These are phyloP conservation scores for Nannochloris sp. DNA, from an alignment of 139 green algal genomes.

Conservation along the genomic window DNA sequence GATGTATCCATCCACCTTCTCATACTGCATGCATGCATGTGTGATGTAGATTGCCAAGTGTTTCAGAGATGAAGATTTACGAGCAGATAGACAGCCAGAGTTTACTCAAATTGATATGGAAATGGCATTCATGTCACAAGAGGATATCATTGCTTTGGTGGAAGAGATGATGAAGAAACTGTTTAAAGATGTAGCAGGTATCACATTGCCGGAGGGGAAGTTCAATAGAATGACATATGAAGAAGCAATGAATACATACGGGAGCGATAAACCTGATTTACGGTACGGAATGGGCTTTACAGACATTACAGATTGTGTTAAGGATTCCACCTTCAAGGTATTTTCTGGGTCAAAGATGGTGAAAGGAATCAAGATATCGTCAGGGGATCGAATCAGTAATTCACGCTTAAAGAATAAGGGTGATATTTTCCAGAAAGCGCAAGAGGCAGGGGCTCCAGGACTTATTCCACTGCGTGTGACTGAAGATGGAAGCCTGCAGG, in stretches of 20 bases:
- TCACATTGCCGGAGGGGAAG: slow-evolving; percentile 37
- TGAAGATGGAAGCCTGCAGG: slow-evolving; percentile 56
- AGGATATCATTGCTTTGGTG: slow-evolving; percentile 75
- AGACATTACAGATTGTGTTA: slow-evolving; percentile 54
- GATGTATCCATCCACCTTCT: background rate
- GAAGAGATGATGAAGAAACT: slow-evolving; percentile 67
- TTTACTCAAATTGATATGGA: slow-evolving; percentile 99
- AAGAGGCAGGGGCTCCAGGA: slow-evolving; percentile 33
- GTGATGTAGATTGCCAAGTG: slow-evolving; percentile 58
- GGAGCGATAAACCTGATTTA: slow-evolving; percentile 79
- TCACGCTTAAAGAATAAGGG: slow-evolving; percentile 74
- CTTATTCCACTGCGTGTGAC: slow-evolving; percentile 65
- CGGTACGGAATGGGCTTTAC: slow-evolving; percentile 74
- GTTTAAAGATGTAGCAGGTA: slow-evolving; percentile 51
- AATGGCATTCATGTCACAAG: slow-evolving; percentile 78
- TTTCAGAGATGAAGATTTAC: slow-evolving; percentile 94
- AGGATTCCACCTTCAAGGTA: slow-evolving; percentile 69
- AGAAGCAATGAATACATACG: slow-evolving; percentile 80
- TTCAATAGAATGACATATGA: slow-evolving; percentile 81
- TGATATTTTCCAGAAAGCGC: slow-evolving; percentile 48
- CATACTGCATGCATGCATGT: slow-evolving; percentile 12
- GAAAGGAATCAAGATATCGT: slow-evolving; percentile 72
- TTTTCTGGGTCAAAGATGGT: slow-evolving; percentile 74
- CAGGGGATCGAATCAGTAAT: slow-evolving; percentile 73
- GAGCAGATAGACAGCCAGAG: slow-evolving; percentile 91